Conservation (phyloP, 2,329 filamentous ascomycete species). For the Aureobasidium sp. region DNA sequence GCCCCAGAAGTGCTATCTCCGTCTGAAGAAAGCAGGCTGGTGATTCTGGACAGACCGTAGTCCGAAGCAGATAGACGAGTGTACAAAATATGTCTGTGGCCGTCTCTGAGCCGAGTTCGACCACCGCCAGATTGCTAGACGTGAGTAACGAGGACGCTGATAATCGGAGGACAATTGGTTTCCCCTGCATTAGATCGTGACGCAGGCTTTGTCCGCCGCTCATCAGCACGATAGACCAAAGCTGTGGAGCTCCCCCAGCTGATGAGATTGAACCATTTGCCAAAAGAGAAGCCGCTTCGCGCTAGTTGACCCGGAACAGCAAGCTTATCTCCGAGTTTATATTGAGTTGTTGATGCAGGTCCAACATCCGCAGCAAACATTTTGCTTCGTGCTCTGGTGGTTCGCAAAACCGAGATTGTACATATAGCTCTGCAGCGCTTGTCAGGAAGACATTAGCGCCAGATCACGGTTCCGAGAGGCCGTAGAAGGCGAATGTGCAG, state of each 20-base stretch:
- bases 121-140: not conserved
- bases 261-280: slow-evolving; percentile 2
- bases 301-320: not conserved
- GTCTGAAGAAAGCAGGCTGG: slow-evolving; percentile 1
- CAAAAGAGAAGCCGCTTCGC: not conserved
- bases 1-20: slow-evolving; percentile 26
- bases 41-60: not conserved
- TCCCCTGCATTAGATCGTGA: not conserved
- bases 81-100: not conserved
- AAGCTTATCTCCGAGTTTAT: slow-evolving; percentile 3
- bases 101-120: not conserved
- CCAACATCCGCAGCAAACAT: not conserved
- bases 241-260: not conserved
- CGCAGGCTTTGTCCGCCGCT: not conserved
- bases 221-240: not conserved
- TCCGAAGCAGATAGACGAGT: not conserved
- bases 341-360: not conserved
- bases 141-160: not conserved
- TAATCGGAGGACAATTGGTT: not conserved
- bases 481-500: not conserved
- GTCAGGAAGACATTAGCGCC: not conserved
- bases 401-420: not conserved
- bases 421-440: not conserved
- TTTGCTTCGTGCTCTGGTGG: not conserved
- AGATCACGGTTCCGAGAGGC: not conserved